These are phyloP conservation scores for Magnaporthiopsis incrustans DNA, from an alignment of 2,329 filamentous ascomycete genomes.

Conservation along the genomic window DNA sequence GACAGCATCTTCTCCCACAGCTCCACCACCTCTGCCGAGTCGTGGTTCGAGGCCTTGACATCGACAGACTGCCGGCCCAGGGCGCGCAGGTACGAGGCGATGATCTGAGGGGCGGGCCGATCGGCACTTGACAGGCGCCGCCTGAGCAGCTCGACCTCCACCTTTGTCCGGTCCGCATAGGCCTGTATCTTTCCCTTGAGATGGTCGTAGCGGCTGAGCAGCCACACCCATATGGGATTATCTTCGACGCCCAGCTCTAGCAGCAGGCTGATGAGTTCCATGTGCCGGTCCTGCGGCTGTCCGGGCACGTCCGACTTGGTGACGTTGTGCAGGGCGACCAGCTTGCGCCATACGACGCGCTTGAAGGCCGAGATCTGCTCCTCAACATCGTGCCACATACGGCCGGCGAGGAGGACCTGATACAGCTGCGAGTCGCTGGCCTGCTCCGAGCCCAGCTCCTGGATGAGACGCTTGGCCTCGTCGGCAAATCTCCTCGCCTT, in stretches of 20 bases:
- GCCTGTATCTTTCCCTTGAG: constrained; percentile 77
- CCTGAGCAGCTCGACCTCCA: constrained; percentile 87
- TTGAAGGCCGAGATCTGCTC: constrained; percentile 83
- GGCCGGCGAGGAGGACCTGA: constrained; percentile 76
- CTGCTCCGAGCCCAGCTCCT: constrained; percentile 41
- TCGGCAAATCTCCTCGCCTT: constrained; percentile 76
- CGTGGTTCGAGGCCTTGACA: constrained; percentile 56
- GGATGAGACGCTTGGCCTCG: constrained; percentile 63
- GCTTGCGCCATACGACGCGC: constrained; percentile 75
- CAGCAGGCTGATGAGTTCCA: constrained; percentile 82
- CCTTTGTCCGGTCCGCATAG: constrained; percentile 75
- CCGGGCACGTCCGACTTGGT: constrained; percentile 41
- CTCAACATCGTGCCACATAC: constrained; percentile 93
- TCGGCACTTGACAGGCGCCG: constrained; percentile 68
- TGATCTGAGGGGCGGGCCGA: constrained; percentile 58
- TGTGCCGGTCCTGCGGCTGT: constrained; percentile 69
- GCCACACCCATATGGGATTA: constrained; percentile 95
- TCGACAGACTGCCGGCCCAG: constrained; percentile 60
- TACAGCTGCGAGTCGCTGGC: constrained; percentile 75
- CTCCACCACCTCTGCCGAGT: constrained; percentile 73
- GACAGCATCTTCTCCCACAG: constrained; percentile 84
- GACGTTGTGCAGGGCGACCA: constrained; percentile 59
- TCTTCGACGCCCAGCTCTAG: constrained; percentile 93
- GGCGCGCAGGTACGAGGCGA: constrained; percentile 69
- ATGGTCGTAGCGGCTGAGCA: constrained; percentile 81